phyloP scores from a whole-genome alignment of 2,329 filamentous ascomycete species.

The Canariomyces notabilis region DNA sequence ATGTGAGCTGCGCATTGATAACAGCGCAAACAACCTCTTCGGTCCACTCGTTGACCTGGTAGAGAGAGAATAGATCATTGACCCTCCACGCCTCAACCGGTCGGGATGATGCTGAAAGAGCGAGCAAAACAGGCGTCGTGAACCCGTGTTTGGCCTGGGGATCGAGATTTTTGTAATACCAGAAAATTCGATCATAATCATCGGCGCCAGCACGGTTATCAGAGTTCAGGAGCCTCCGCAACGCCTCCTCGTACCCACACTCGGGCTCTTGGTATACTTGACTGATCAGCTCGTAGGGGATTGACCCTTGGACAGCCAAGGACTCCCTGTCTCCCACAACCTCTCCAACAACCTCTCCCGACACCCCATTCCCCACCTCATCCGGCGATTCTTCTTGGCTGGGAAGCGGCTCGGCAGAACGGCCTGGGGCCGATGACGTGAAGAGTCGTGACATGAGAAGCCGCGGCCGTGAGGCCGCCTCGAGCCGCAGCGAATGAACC shows the following conservation, averaged over 20 bases:
- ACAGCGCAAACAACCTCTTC: constrained; percentile 36
- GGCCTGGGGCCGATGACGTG: constrained; percentile 23
- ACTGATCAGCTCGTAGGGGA: no score
- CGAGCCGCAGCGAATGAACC: constrained; percentile 17
- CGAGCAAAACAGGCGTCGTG: constrained; percentile 34
- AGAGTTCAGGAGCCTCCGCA: constrained; percentile 11
- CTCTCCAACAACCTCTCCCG: no score
- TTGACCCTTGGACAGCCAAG: no score
- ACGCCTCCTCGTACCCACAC: not conserved
- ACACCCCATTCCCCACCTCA: no score
- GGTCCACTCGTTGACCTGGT: constrained; percentile 37
- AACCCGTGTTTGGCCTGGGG: constrained; percentile 27
- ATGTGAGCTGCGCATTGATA: constrained; percentile 38
- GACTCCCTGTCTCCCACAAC: no score
- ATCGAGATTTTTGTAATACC: constrained; percentile 37
- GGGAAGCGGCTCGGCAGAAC: not conserved
- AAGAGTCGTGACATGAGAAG: constrained; percentile 23
- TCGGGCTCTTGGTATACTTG: not conserved
- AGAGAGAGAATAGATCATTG: constrained; percentile 39
- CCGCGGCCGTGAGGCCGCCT: constrained; percentile 13
- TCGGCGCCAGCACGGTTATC: constrained; percentile 4
- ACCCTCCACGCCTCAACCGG: constrained; percentile 42
- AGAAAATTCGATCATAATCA: constrained; percentile 40
- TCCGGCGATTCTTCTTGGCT: not conserved
- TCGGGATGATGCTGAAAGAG: constrained; percentile 40